Percentiles rank a stretch among this genome's conserved stretches.
phyloP scores from a whole-genome alignment of 2,329 filamentous ascomycete species.

The Penicillium brevicompactum region DNA sequence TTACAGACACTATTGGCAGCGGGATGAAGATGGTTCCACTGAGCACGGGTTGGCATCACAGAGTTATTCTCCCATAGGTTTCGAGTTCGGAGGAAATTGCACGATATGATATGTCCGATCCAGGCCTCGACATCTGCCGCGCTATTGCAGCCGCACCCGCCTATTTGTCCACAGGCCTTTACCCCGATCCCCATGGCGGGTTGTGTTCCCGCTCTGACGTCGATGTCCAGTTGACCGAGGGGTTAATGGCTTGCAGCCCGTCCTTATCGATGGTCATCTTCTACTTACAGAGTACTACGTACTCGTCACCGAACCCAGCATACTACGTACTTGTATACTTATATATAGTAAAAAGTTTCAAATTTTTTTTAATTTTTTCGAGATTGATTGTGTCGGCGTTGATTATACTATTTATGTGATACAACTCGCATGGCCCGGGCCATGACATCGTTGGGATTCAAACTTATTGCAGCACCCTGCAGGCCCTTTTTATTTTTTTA shows the following conservation, averaged over 20 bases:
- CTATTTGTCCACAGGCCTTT: constrained; percentile 14
- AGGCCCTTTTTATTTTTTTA: constrained; percentile 2
- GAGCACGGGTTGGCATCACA: not conserved
- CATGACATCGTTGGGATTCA: constrained; percentile 4
- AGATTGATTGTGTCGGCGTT: not conserved
- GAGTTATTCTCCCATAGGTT: not conserved
- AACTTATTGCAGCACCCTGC: constrained; percentile 6
- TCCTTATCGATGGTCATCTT: not conserved
- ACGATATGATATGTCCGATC: constrained; percentile 28
- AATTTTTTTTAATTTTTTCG: not conserved
- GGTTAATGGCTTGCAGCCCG: constrained; percentile 12
- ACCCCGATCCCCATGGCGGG: not conserved
- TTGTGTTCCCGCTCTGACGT: constrained; percentile 32
- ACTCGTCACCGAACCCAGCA: no score
- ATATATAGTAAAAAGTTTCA: not conserved
- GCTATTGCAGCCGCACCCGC: constrained; percentile 29
- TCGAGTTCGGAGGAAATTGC: not conserved
- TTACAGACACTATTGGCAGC: constrained; percentile 4
- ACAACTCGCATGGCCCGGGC: constrained; percentile 20
- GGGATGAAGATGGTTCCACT: constrained; percentile 1
- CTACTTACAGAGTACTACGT: no score
- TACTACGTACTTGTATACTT: not conserved
- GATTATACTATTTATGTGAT: constrained; percentile 13
- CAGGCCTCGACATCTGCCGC: constrained; percentile 20
- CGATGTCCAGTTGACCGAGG: constrained; percentile 21